A percentile compares a stretch with the other conserved stretches of the same genome.
These are phyloP conservation scores for Rutidosis leptorrhynchoides DNA, from an alignment of 129 eudicot genomes.

Conservation along the genomic window DNA sequence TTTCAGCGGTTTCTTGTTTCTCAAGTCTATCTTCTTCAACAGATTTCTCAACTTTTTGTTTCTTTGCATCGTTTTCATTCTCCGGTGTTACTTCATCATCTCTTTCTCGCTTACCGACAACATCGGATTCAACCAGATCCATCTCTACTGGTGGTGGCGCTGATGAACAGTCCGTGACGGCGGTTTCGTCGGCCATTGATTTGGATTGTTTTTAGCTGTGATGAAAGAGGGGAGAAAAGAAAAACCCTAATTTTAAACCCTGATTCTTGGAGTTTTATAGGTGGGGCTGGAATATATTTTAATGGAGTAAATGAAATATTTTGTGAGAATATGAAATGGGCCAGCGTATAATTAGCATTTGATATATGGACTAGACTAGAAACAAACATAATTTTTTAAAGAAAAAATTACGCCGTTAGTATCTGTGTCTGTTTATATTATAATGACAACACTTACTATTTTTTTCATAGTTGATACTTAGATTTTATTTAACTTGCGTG, in stretches of 20 bases:
- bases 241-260: slow-evolving; percentile 41
- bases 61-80: slow-evolving; percentile 38
- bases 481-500: too few relatives aligned
- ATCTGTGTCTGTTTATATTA: too few relatives aligned
- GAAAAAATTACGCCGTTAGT: too few relatives aligned
- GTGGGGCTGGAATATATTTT: not conserved
- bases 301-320: too few relatives aligned
- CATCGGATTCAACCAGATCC: slow-evolving; percentile 45
- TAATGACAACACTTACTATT: too few relatives aligned
- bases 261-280: slow-evolving; percentile 6
- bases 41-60: slow-evolving; percentile 38
- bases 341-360: too few relatives aligned
- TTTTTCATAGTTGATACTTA: too few relatives aligned
- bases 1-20: slow-evolving; percentile 12
- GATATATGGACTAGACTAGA: too few relatives aligned
- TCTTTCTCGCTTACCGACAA: slow-evolving; percentile 51
- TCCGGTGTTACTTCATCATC: slow-evolving; percentile 46
- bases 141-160: slow-evolving; percentile 32
- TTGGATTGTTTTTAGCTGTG: not conserved
- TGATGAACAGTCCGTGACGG: not conserved
- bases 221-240: not conserved
- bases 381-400: too few relatives aligned
- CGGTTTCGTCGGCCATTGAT: slow-evolving; percentile 41
- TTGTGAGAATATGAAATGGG: too few relatives aligned
- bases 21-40: slow-evolving; percentile 52